Percentiles rank a stretch among this genome's conserved stretches.
Conservation (phyloP, 2,329 filamentous ascomycete species). For the Nannizziopsis barbatae region DNA sequence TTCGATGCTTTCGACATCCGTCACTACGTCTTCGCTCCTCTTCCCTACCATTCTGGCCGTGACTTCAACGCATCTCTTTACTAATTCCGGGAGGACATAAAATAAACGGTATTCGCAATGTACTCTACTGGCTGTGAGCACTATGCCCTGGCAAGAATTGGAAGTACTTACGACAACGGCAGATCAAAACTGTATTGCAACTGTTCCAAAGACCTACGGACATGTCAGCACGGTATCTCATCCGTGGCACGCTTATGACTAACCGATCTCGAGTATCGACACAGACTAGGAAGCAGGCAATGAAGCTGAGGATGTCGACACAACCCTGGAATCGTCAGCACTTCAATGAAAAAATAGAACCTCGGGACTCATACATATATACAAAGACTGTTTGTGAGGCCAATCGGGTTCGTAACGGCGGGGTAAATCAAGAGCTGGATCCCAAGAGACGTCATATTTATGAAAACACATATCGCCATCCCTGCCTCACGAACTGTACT, state of each 20-base stretch:
- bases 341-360: background rate
- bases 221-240: background rate
- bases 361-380: conserved; percentile 5
- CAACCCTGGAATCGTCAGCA: conserved; percentile 5
- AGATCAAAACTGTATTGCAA: conserved; percentile 10
- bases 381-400: conserved; percentile 6
- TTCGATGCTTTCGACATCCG: background rate
- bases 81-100: conserved; percentile 7
- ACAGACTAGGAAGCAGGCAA: conserved; percentile 10
- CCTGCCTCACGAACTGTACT: conserved; percentile 9
- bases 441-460: conserved; percentile 11
- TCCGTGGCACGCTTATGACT: background rate
- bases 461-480: conserved; percentile 10
- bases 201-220: conserved; percentile 3
- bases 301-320: conserved; percentile 5
- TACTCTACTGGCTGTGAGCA: background rate
- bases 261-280: conserved; percentile 10
- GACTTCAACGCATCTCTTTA: background rate
- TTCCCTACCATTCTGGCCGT: background rate
- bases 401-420: conserved; percentile 4
- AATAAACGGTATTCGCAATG: conserved; percentile 11
- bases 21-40: background rate
- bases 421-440: conserved; percentile 10
- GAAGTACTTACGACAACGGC: conserved; percentile 5
- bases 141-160: background rate